These are phyloP conservation scores for Metschnikowia cerradonensis DNA, from an alignment of 805 yeast genomes.

Conservation along the genomic window DNA sequence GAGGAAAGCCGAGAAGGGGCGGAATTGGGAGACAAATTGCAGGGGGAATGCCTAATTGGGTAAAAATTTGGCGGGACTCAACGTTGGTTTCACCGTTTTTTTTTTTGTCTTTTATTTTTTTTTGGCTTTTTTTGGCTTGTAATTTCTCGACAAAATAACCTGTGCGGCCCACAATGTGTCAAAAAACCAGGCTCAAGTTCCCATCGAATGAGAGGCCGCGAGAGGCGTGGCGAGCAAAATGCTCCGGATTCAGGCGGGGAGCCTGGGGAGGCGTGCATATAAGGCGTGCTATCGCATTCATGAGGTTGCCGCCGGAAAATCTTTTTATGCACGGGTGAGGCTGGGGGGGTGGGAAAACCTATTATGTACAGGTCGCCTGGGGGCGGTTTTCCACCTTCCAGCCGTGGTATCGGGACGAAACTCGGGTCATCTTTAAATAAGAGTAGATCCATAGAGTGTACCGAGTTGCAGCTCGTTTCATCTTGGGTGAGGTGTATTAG, in stretches of 20 bases:
- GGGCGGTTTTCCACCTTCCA: not conserved
- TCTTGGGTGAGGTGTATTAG: not conserved
- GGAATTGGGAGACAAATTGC: too few relatives aligned
- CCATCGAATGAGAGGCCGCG: not conserved
- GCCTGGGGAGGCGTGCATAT: not conserved
- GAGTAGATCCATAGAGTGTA: too few relatives aligned
- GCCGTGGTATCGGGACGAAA: not conserved
- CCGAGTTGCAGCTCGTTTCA: not conserved
- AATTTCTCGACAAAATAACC: too few relatives aligned
- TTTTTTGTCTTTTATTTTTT: too few relatives aligned
- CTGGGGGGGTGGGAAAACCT: too few relatives aligned
- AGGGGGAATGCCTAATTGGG: too few relatives aligned
- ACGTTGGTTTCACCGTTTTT: too few relatives aligned
- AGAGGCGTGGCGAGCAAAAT: not conserved
- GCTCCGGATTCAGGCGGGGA: not conserved
- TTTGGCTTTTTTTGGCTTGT: too few relatives aligned
- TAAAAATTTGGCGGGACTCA: too few relatives aligned
- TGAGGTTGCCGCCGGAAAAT: constrained; percentile 5
- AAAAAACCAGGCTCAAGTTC: not conserved
- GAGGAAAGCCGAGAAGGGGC: too few relatives aligned
- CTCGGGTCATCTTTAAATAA: too few relatives aligned
- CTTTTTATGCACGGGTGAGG: constrained; percentile 1
- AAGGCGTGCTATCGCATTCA: not conserved
- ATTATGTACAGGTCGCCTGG: not conserved
- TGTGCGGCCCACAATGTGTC: not conserved